Conservation (phyloP, 2,329 filamentous ascomycete species). For the Ophiostoma tasmaniense region DNA sequence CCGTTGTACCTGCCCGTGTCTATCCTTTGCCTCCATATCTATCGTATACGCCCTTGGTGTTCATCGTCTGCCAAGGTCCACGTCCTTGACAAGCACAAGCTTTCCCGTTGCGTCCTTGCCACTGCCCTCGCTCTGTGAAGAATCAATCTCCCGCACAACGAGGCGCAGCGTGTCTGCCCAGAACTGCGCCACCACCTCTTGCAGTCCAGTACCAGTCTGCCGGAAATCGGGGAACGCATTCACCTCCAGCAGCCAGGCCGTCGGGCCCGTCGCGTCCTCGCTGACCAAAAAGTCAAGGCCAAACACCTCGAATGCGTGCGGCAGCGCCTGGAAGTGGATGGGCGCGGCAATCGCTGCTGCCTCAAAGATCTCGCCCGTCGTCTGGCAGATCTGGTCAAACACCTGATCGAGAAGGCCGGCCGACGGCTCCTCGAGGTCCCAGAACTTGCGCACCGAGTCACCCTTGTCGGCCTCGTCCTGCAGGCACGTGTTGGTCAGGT, state of each 20-base stretch:
- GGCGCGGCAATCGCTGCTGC: constrained; percentile 76
- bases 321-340: constrained; percentile 83
- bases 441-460: constrained; percentile 59
- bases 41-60: neutral
- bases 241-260: constrained; percentile 73
- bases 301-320: constrained; percentile 85
- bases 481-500: constrained; percentile 93
- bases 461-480: constrained; percentile 55
- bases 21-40: neutral
- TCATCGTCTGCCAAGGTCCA: constrained; percentile 44
- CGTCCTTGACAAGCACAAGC: constrained; percentile 44
- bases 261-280: constrained; percentile 30
- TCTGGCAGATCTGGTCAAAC: constrained; percentile 62
- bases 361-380: constrained; percentile 74
- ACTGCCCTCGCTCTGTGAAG: neutral
- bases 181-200: constrained; percentile 62
- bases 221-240: constrained; percentile 96
- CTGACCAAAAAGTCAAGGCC: constrained; percentile 87
- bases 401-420: constrained; percentile 43
- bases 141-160: constrained; percentile 39
- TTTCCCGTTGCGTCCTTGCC: constrained; percentile 10
- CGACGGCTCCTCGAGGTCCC: constrained; percentile 43
- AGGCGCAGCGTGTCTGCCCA: constrained; percentile 65
- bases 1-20: neutral
- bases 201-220: constrained; percentile 74